A percentile compares a stretch with the other conserved stretches of the same genome.
Evolutionary conservation across 345 rosid genomes (phyloP).

Genomic region (Melaleuca quinquenervia): DNA sequence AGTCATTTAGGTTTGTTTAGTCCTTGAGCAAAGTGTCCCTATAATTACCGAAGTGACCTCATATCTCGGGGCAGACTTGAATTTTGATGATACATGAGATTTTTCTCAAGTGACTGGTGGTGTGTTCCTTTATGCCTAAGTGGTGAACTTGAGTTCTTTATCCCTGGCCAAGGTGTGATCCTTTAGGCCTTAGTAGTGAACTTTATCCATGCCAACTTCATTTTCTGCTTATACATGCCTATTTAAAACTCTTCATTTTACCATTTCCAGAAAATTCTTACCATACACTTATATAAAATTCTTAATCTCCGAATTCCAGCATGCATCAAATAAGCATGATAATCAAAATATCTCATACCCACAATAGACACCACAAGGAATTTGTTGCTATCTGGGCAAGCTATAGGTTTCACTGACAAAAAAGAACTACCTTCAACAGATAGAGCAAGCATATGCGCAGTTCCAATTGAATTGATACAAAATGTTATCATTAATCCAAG

Average conservation of each 20-base stretch:
- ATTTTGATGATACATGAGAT: neutral
- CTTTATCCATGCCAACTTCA: neutral
- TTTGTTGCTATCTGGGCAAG: neutral
- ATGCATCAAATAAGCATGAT: neutral
- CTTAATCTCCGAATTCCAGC: neutral
- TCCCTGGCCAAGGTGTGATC: neutral
- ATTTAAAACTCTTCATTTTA: neutral
- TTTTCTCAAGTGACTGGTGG: neutral
- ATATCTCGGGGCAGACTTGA: neutral
- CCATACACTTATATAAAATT: neutral
- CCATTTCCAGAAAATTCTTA: neutral
- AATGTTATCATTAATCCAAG: neutral
- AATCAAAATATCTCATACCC: neutral
- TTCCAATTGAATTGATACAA: neutral
- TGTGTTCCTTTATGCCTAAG: neutral
- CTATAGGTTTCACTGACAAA: neutral
- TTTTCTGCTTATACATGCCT: neutral
- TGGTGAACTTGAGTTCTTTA: neutral
- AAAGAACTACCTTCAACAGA: neutral
- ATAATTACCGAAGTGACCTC: neutral
- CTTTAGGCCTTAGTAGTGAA: neutral
- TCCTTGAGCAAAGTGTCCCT: neutral
- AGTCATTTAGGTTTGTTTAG: neutral
- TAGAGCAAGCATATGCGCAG: neutral
- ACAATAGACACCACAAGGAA: neutral